Evolutionary conservation across 2,329 filamentous ascomycete genomes (phyloP), one percentile per base, ranked within the genome.

Genomic region (Apiospora koreana): DNA sequence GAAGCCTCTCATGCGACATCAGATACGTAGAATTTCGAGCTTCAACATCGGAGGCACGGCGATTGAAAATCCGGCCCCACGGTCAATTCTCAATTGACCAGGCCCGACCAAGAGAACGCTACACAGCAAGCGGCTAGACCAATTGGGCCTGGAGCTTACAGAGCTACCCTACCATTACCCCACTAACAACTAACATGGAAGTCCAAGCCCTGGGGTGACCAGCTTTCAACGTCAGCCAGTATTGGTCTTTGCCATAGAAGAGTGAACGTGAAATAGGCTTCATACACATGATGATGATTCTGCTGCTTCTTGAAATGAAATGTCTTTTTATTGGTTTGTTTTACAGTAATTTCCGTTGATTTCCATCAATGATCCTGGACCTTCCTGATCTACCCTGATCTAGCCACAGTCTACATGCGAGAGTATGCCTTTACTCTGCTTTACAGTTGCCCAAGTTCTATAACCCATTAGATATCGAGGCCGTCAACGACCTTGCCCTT

Each of bases 401-500:
- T 72, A 71, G 70, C 69, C 46, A 42, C 43, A 31, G 69, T 69
- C 67, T 73, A 69, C 62, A 54, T 31, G 42, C 65, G 25, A 38
- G 71, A 74, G 71, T 70, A 70, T 73, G 68, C 69, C 31, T 71
- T 65, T 69, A 68, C 62, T 69, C 21, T 72, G 48, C 68, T 73
- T 70, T 69, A 69, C 69, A 65, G 54, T 69, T 72, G 50, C 38
- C 54, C 21, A 38, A 23, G 69, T 70, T 38, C 69, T 67, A 72
- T 70, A 74, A 74, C 73, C 73, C 73, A 75, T 74, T 89, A 95
- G 81, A 96, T 93, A 83, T 96, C 93, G 80, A 95, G 90, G 73
- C 93, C 93, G 80, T 95, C 93, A 76, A 95, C 92, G 75, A 94
- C 93, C 80, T 93, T 86, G 75, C 93, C 93, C 90, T 95, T 95